phyloP scores from a whole-genome alignment of 129 eudicot species.

The Gnaphalium uliginosum region DNA sequence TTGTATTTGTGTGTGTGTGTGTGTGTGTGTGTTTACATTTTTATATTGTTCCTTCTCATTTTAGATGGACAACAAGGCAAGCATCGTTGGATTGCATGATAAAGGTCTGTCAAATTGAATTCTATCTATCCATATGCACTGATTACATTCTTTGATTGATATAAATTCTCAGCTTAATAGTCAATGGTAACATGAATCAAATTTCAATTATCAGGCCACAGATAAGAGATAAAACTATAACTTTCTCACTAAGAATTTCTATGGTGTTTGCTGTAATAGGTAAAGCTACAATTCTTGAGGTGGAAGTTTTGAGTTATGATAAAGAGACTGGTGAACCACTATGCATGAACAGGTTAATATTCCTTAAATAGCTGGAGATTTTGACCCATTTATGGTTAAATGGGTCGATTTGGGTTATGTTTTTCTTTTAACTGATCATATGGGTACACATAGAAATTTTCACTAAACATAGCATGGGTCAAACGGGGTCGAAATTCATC shows the following conservation, averaged over 20 bases:
- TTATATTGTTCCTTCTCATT: slow-evolving; percentile 21
- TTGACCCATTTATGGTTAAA: not conserved
- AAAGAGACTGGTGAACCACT: slow-evolving; percentile 68
- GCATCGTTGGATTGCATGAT: slow-evolving; percentile 88
- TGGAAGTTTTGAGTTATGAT: slow-evolving; percentile 67
- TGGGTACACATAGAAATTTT: not conserved
- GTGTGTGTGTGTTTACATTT: not conserved
- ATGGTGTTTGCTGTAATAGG: slow-evolving; percentile 40
- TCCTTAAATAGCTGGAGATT: not conserved
- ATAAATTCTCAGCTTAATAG: not conserved
- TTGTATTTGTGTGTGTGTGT: no score
- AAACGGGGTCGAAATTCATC: not conserved
- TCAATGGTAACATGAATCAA: not conserved
- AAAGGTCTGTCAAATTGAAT: slow-evolving; percentile 57
- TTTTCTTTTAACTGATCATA: not conserved
- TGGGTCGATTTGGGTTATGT: not conserved
- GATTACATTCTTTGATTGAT: not conserved
- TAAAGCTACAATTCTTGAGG: slow-evolving; percentile 85
- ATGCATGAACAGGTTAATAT: slow-evolving; percentile 74
- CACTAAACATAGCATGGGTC: not conserved
- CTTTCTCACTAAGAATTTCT: slow-evolving; percentile 16
- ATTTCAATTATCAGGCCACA: not conserved
- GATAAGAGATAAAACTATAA: not conserved
- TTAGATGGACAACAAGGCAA: slow-evolving; percentile 75
- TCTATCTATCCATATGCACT: not conserved